Evolutionary conservation across 1,284 basidiomycete species (phyloP).

Genomic region (Polyporus tsugae): DNA sequence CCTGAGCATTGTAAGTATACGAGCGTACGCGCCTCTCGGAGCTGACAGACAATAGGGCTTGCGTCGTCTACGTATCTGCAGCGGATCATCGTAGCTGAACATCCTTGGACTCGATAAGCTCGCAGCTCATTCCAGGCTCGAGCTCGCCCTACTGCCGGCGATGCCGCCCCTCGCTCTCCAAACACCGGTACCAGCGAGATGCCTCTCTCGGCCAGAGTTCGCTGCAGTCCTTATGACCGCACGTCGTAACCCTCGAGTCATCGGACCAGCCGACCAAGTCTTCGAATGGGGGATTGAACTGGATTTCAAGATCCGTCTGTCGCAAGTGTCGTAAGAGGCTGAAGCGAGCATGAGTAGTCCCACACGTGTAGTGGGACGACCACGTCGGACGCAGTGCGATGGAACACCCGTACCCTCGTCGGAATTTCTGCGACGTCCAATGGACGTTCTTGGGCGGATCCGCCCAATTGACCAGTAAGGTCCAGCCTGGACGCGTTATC

Average conservation of each 20-base stretch:
- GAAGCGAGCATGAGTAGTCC: slow-evolving; percentile 3
- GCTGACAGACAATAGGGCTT: not conserved
- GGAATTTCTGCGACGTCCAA: slow-evolving; percentile 16
- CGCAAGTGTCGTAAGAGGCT: not conserved
- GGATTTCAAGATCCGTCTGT: slow-evolving; percentile 4
- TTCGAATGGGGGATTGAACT: slow-evolving; percentile 6
- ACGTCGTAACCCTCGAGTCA: slow-evolving; percentile 2
- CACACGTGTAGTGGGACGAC: slow-evolving; percentile 9
- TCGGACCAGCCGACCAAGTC: not conserved
- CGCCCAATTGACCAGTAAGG: not conserved
- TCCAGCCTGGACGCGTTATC: not conserved
- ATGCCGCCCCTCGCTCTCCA: not conserved
- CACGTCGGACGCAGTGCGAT: not conserved
- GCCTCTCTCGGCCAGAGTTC: not conserved
- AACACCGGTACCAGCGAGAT: not conserved
- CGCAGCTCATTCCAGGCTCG: not conserved
- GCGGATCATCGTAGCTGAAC: not conserved
- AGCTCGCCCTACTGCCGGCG: not conserved
- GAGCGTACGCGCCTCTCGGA: not conserved
- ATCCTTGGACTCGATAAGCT: not conserved
- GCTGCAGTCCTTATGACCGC: not conserved
- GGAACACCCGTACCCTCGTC: not conserved
- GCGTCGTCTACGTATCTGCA: not conserved
- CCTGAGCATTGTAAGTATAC: not conserved
- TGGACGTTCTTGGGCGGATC: slow-evolving; percentile 3